Percentiles rank a stretch among this genome's conserved stretches.
phyloP scores from a whole-genome alignment of 2,329 filamentous ascomycete genomes.

The Teratosphaeria gauchensis region DNA sequence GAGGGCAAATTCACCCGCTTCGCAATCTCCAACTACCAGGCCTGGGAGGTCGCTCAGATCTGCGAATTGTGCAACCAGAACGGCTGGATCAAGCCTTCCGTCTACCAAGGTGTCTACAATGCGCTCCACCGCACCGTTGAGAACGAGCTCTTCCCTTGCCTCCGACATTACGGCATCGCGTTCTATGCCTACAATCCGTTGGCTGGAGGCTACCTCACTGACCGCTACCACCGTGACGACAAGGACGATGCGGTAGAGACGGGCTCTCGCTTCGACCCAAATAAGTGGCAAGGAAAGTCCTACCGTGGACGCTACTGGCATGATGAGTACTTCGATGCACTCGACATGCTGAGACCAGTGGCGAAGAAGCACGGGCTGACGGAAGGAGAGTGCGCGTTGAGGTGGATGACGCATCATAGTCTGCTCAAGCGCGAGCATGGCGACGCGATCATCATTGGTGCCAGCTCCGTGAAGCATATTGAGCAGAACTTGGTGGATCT shows the following conservation, averaged over 20 bases:
- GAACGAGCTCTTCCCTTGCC: slow-evolving; percentile 33
- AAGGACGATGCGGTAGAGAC: slow-evolving; percentile 23
- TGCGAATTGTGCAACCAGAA: slow-evolving; percentile 34
- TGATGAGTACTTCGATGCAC: slow-evolving; percentile 33
- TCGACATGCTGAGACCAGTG: slow-evolving; percentile 30
- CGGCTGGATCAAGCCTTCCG: slow-evolving; percentile 34
- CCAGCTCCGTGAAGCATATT: slow-evolving; percentile 23
- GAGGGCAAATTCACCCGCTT: slow-evolving; percentile 38
- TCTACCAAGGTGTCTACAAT: slow-evolving; percentile 41
- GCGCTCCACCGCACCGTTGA: slow-evolving; percentile 31
- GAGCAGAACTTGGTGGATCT: slow-evolving; percentile 29
- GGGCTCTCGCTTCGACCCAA: slow-evolving; percentile 32
- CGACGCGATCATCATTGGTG: slow-evolving; percentile 34
- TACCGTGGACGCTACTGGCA: slow-evolving; percentile 34
- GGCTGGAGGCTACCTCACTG: slow-evolving; percentile 38
- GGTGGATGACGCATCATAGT: slow-evolving; percentile 40
- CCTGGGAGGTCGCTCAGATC: slow-evolving; percentile 40
- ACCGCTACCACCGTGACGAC: slow-evolving; percentile 28
- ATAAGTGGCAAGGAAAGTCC: slow-evolving; percentile 29
- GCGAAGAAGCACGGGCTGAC: slow-evolving; percentile 33
- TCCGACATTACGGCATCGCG: slow-evolving; percentile 34
- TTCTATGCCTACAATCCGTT: slow-evolving; percentile 36
- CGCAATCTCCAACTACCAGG: slow-evolving; percentile 38
- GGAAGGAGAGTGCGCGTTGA: slow-evolving; percentile 33
- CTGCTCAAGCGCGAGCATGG: slow-evolving; percentile 21